Evolutionary conservation across 345 rosid genomes (phyloP).

Genomic region (Pistacia integerrima): DNA sequence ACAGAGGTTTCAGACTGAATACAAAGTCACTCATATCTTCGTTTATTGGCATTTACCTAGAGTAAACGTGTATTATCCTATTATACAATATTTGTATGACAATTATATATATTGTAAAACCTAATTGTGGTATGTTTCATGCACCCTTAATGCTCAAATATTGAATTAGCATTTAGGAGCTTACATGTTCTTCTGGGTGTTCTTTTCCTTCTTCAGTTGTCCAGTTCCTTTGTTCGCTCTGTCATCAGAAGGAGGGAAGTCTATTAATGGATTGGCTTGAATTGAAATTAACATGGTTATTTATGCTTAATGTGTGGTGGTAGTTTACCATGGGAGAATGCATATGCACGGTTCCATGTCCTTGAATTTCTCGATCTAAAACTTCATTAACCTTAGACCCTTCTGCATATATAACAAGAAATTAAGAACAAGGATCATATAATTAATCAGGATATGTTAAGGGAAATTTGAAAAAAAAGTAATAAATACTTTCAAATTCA

Average conservation of each 20-base stretch:
- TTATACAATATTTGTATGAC: too few relatives aligned
- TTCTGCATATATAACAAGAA: conserved; percentile 28
- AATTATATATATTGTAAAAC: too few relatives aligned
- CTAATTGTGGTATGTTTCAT: neutral
- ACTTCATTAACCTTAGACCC: conserved; percentile 18
- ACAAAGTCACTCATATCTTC: too few relatives aligned
- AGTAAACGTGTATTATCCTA: too few relatives aligned
- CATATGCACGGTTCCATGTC: conserved; percentile 23
- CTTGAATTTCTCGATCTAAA: conserved; percentile 15
- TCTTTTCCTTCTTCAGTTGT: conserved; percentile 44
- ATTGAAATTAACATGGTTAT: neutral
- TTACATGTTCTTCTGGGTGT: conserved; percentile 40
- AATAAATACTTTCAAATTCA: too few relatives aligned
- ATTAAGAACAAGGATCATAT: neutral
- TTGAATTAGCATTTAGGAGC: neutral
- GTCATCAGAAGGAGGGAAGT: conserved; percentile 11
- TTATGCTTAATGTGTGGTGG: neutral
- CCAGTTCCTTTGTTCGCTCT: conserved; percentile 44
- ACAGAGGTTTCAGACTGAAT: neutral
- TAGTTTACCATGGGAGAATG: conserved; percentile 28
- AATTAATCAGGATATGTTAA: neutral
- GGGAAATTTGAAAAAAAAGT: neutral
- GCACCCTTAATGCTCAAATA: neutral
- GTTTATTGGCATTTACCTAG: too few relatives aligned
- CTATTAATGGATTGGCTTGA: neutral